These are phyloP conservation scores for Diaporthe velutina DNA, from an alignment of 2,329 filamentous ascomycete species.

Conservation along the genomic window DNA sequence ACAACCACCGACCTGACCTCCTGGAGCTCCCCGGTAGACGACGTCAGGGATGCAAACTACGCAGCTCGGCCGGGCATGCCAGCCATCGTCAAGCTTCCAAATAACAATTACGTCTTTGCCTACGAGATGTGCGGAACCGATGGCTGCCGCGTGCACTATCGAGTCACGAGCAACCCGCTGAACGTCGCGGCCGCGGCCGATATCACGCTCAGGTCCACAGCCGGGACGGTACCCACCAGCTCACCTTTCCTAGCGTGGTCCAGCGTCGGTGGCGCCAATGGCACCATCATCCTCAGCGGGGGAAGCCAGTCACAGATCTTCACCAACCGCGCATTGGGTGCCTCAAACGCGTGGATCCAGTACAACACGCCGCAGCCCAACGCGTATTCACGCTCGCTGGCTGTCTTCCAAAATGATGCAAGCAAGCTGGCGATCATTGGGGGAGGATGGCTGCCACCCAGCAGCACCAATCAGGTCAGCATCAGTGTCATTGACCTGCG, in stretches of 20 bases:
- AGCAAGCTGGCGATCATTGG: constrained; percentile 58
- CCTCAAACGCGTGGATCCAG: constrained; percentile 52
- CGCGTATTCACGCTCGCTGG: constrained; percentile 54
- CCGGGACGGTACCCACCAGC: constrained; percentile 51
- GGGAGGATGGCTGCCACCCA: constrained; percentile 59
- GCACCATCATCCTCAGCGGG: constrained; percentile 58
- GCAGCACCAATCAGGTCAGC: constrained; percentile 57
- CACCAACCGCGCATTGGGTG: constrained; percentile 56
- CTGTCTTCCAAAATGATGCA: constrained; percentile 52
- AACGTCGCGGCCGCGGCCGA: constrained; percentile 51
- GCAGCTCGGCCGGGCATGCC: constrained; percentile 78
- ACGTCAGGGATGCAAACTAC: constrained; percentile 71
- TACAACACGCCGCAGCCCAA: constrained; percentile 51
- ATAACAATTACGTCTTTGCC: constrained; percentile 71
- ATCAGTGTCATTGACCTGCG: constrained; percentile 10
- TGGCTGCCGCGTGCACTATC: constrained; percentile 59
- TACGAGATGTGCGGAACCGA: constrained; percentile 63
- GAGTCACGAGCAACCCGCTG: constrained; percentile 55
- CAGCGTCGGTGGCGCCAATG: constrained; percentile 56
- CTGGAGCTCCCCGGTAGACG: constrained; percentile 72
- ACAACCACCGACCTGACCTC: constrained; percentile 67
- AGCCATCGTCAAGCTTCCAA: constrained; percentile 68
- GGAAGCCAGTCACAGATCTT: constrained; percentile 55
- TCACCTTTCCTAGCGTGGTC: constrained; percentile 60
- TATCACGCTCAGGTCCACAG: constrained; percentile 49